phyloP scores from a whole-genome alignment of 2,329 filamentous ascomycete species.

The Colletotrichum sp. region DNA sequence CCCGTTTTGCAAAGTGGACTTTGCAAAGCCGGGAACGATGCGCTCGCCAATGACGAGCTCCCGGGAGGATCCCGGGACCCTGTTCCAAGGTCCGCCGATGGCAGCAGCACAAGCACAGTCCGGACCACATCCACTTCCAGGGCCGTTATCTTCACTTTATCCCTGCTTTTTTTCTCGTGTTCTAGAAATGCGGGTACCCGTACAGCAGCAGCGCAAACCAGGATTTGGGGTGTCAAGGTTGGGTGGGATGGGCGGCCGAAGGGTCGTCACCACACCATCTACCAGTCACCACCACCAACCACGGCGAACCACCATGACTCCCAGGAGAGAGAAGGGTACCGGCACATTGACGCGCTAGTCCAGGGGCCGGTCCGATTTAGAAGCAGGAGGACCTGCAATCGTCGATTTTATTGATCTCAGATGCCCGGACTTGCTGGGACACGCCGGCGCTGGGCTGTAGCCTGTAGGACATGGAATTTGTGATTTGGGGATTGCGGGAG shows the following conservation, averaged over 20 bases:
- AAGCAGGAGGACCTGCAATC: constrained; percentile 12
- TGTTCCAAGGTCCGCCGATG: background rate
- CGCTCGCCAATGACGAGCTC: background rate
- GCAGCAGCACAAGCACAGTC: background rate
- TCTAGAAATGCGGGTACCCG: constrained; percentile 10
- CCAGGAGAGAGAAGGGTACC: background rate
- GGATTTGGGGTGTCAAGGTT: background rate
- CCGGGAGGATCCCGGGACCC: background rate
- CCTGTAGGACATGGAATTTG: background rate
- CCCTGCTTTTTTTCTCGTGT: constrained; percentile 19
- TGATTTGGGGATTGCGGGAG: background rate
- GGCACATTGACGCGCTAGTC: constrained; percentile 18
- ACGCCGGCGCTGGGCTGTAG: background rate
- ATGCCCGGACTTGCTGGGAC: background rate
- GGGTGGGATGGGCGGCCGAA: background rate
- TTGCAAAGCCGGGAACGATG: background rate
- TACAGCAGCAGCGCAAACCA: background rate
- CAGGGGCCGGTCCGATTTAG: constrained; percentile 20
- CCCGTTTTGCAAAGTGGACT: background rate
- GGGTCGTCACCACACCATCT: background rate
- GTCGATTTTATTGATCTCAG: constrained; percentile 12
- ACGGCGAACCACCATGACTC: background rate
- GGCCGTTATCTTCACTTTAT: constrained; percentile 10
- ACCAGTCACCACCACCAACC: background rate
- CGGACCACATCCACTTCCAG: background rate